Conservation (phyloP, 2,329 filamentous ascomycete species). For the Bipolaris victoriae region DNA sequence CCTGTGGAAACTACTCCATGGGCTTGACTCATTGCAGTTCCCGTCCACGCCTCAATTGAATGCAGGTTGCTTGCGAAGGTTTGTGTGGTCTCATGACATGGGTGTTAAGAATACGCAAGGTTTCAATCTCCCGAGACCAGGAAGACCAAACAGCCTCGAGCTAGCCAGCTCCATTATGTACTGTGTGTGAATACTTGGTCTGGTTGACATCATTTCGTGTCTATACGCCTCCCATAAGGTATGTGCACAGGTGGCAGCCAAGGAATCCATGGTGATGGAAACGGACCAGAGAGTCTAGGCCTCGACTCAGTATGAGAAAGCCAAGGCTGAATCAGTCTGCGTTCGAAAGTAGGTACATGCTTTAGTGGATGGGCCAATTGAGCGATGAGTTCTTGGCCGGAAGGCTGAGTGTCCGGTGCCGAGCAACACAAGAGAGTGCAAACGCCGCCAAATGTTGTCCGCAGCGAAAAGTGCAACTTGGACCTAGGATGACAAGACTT, state of each 20-base stretch:
- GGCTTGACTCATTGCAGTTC: conserved; percentile 13
- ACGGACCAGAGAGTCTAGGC: not conserved
- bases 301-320: conserved; percentile 3
- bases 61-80: not conserved
- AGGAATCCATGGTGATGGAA: not conserved
- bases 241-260: not conserved
- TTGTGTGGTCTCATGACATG: not conserved
- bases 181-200: not conserved
- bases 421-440: conserved; percentile 16
- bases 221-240: not conserved
- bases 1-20: conserved; percentile 8
- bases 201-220: conserved; percentile 13
- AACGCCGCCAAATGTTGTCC: conserved; percentile 4
- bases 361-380: not conserved
- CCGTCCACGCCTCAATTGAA: conserved; percentile 3
- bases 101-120: not conserved
- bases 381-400: conserved; percentile 18
- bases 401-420: conserved; percentile 27
- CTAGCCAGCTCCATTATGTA: not conserved
- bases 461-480: not conserved
- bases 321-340: not conserved
- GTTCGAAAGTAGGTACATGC: not conserved
- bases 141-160: not conserved
- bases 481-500: conserved; percentile 13
- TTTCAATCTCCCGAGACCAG: not conserved